A percentile compares a stretch with the other conserved stretches of the same genome.
Conservation (phyloP, 768 basidiomycete genomes). For the Dacryopinax primogenitus region DNA sequence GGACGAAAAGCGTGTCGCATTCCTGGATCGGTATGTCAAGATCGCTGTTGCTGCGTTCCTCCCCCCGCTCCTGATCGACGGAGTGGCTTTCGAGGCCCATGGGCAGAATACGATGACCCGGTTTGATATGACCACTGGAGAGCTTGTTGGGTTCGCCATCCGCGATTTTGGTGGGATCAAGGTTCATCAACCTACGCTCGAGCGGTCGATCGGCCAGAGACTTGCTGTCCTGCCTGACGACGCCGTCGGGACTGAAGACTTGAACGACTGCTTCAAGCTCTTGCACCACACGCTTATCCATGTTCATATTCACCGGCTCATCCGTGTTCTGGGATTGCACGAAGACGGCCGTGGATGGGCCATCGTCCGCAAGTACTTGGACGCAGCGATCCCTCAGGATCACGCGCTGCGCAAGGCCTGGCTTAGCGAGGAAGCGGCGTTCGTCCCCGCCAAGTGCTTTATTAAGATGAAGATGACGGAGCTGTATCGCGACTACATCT, state of each 20-base stretch:
- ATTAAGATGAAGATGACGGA: constrained; percentile 46
- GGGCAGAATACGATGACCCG: constrained; percentile 45
- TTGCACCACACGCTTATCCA: constrained; percentile 49
- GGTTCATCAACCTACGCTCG: constrained; percentile 39
- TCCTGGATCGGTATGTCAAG: constrained; percentile 41
- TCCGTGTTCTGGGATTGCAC: constrained; percentile 45
- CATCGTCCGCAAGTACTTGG: constrained; percentile 36
- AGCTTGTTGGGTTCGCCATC: constrained; percentile 39
- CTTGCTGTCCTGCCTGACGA: constrained; percentile 44
- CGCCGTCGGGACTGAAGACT: constrained; percentile 36
- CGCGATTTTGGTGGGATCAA: constrained; percentile 48
- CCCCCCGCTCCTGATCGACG: constrained; percentile 41
- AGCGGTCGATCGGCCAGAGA: constrained; percentile 37
- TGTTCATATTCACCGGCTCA: constrained; percentile 48
- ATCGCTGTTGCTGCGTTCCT: constrained; percentile 41
- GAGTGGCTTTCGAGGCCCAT: constrained; percentile 50
- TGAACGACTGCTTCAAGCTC: constrained; percentile 42
- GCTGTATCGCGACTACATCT: constrained; percentile 31
- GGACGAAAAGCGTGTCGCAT: constrained; percentile 34
- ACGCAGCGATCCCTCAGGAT: constrained; percentile 33
- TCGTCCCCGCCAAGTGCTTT: constrained; percentile 43
- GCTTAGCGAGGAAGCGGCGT: constrained; percentile 38
- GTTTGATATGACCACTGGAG: constrained; percentile 33
- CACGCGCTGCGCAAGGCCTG: constrained; percentile 40
- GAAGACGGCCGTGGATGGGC: constrained; percentile 44